phyloP scores from a whole-genome alignment of 2,329 filamentous ascomycete species.

The Aspergillus oerlinghausenensis region DNA sequence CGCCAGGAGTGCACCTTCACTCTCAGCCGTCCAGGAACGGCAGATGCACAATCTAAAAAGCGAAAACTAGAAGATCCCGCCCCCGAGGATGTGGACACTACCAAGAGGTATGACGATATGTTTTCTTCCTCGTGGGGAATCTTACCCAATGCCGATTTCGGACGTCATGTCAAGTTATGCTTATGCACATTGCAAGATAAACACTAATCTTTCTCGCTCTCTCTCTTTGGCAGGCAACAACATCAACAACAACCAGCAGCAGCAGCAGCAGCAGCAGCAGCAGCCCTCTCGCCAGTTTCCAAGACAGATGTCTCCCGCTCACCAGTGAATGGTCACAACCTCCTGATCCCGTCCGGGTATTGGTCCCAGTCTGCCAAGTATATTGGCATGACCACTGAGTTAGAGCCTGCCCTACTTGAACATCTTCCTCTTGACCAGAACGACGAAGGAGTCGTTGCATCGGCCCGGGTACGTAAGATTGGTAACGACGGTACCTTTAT shows the following conservation, averaged over 20 bases:
- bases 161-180: constrained; percentile 13
- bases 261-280: constrained; percentile 10
- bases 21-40: constrained; percentile 18
- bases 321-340: constrained; percentile 12
- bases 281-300: constrained; percentile 18
- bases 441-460: constrained; percentile 34
- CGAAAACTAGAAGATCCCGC: constrained; percentile 35
- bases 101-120: constrained; percentile 33
- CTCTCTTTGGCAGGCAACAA: constrained; percentile 16
- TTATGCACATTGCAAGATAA: not conserved
- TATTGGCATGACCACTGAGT: constrained; percentile 41
- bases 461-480: constrained; percentile 35
- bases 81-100: constrained; percentile 24
- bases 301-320: constrained; percentile 17
- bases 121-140: constrained; percentile 2
- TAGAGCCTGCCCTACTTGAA: constrained; percentile 38
- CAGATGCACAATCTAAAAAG: constrained; percentile 31
- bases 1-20: constrained; percentile 42
- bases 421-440: constrained; percentile 38
- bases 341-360: constrained; percentile 28
- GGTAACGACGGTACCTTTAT: constrained; percentile 39
- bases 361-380: constrained; percentile 37
- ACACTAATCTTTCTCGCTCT: constrained; percentile 14
- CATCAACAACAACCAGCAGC: not conserved
- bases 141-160: constrained; percentile 15